Evolutionary conservation across 2,329 filamentous ascomycete species (phyloP).

Genomic region (Trichoderma koningiopsis): DNA sequence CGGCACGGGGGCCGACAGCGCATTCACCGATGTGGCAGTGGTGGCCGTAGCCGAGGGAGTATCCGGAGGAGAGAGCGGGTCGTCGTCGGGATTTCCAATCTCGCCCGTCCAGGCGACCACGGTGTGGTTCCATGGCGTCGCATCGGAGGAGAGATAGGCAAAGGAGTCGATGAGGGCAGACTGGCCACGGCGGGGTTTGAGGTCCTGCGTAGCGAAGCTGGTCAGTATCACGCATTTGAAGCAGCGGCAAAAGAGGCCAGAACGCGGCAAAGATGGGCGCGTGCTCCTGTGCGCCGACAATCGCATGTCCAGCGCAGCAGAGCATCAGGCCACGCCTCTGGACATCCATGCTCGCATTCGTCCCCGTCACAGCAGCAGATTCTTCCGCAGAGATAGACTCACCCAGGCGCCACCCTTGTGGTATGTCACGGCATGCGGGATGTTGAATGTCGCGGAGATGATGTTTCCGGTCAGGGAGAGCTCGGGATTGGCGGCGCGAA

Average conservation of each 20-base stretch:
- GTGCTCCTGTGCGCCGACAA: background rate
- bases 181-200: conserved; percentile 78
- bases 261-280: background rate
- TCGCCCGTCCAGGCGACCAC: conserved; percentile 96
- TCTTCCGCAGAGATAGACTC: conserved; percentile 34
- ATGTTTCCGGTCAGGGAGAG: conserved; percentile 64
- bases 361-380: background rate
- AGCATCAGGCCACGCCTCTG: background rate
- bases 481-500: conserved; percentile 58
- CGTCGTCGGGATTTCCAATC: conserved; percentile 58
- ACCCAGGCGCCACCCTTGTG: conserved; percentile 64
- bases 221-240: background rate
- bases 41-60: conserved; percentile 50
- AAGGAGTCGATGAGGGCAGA: conserved; percentile 94
- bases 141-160: conserved; percentile 79
- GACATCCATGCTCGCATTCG: background rate
- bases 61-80: conserved; percentile 47
- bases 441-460: conserved; percentile 66
- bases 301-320: background rate
- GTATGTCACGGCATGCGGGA: conserved; percentile 62
- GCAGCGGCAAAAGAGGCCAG: background rate
- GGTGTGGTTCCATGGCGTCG: conserved; percentile 86
- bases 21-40: conserved; percentile 63
- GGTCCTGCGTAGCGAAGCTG: conserved; percentile 56
- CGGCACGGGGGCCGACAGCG: conserved; percentile 77